Conservation (phyloP, 2,329 filamentous ascomycete genomes). For the Fusarium bulbicola region DNA sequence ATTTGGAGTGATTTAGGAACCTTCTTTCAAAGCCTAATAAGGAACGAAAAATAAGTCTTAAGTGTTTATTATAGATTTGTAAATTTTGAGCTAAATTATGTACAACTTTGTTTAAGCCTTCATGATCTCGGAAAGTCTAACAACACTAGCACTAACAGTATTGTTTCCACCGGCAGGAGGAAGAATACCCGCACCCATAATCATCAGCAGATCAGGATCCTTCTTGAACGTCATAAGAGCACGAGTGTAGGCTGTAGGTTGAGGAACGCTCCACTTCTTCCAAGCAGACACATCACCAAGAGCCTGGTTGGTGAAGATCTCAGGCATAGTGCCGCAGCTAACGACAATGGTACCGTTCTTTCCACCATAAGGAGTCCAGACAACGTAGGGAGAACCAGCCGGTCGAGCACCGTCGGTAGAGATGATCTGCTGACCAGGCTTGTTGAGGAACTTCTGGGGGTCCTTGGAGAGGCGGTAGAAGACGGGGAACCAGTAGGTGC, state of each 20-base stretch:
- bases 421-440: slow-evolving; percentile 45
- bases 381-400: slow-evolving; percentile 54
- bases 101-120: slow-evolving; percentile 15
- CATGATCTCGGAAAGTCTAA: slow-evolving; percentile 42
- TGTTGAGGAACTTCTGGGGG: slow-evolving; percentile 50
- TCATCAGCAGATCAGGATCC: slow-evolving; percentile 49
- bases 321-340: slow-evolving; percentile 48
- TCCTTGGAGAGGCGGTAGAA: slow-evolving; percentile 55
- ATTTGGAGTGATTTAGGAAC: neutral
- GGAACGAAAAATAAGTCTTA: rapidly evolving
- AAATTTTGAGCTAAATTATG: rapidly evolving
- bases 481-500: slow-evolving; percentile 52
- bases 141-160: slow-evolving; percentile 51
- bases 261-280: slow-evolving; percentile 48
- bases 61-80: rapidly evolving
- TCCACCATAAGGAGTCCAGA: slow-evolving; percentile 56
- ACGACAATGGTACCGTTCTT: slow-evolving; percentile 57
- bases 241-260: slow-evolving; percentile 51
- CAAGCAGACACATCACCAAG: slow-evolving; percentile 51
- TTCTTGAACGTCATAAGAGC: slow-evolving; percentile 49
- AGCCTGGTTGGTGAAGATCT: slow-evolving; percentile 55
- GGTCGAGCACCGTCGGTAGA: slow-evolving; percentile 47
- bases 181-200: slow-evolving; percentile 56
- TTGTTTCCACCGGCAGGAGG: slow-evolving; percentile 57
- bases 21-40: rapidly evolving